A percentile compares a stretch with the other conserved stretches of the same genome.
Conservation (phyloP, 2,329 filamentous ascomycete species). For the Gaeumannomyces sp. region DNA sequence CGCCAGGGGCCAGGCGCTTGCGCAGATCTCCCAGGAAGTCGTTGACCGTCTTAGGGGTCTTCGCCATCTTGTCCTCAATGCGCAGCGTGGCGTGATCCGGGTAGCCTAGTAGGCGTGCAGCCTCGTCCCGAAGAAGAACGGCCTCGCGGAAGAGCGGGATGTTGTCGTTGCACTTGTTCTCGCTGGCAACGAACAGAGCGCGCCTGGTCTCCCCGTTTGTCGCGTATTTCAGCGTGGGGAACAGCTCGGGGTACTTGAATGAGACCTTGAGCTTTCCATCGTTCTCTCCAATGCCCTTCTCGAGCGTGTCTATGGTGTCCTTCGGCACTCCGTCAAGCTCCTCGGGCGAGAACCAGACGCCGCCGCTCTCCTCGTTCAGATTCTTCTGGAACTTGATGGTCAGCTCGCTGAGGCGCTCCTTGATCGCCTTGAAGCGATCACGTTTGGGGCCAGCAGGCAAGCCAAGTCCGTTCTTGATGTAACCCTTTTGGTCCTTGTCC, state of each 20-base stretch:
- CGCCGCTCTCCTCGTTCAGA: constrained; percentile 76
- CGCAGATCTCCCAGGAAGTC: constrained; percentile 68
- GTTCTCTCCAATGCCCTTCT: constrained; percentile 66
- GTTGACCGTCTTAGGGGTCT: constrained; percentile 64
- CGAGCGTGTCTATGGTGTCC: constrained; percentile 59
- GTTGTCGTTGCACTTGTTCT: constrained; percentile 54
- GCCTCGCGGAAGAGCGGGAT: constrained; percentile 66
- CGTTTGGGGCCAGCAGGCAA: constrained; percentile 63
- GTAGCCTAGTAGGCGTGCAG: constrained; percentile 70
- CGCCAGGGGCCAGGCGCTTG: constrained; percentile 60
- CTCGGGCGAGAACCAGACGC: constrained; percentile 68
- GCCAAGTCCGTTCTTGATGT: constrained; percentile 69
- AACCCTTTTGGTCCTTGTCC: constrained; percentile 71
- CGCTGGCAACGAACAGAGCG: constrained; percentile 65
- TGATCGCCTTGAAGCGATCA: constrained; percentile 80
- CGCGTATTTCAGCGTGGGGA: constrained; percentile 73
- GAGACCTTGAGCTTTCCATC: constrained; percentile 66
- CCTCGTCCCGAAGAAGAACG: constrained; percentile 69
- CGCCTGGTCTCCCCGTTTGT: constrained; percentile 62
- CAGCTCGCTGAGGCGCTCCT: constrained; percentile 70
- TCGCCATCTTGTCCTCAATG: constrained; percentile 83
- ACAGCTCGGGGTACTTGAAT: constrained; percentile 80
- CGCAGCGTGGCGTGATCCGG: constrained; percentile 68
- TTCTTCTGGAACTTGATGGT: constrained; percentile 73
- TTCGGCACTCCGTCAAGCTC: constrained; percentile 70